Evolutionary conservation across 257 asterid species (phyloP).

Genomic region (Jacaranda mimosifolia): DNA sequence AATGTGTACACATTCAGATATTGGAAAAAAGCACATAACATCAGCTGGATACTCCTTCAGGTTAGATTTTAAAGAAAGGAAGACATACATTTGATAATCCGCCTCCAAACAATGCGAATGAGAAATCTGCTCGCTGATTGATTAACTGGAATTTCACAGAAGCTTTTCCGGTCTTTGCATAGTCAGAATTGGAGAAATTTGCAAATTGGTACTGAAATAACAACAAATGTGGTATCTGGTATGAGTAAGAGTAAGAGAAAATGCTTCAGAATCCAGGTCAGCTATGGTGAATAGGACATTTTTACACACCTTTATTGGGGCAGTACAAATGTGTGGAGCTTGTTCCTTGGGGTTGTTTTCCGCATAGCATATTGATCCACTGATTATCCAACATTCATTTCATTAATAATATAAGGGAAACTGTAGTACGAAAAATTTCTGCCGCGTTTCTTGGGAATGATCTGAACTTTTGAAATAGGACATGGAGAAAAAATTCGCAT

Average conservation of each 20-base stretch:
- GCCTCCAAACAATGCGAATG: conserved; percentile 80
- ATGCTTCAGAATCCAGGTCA: background rate
- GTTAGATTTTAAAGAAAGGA: conserved; percentile 37
- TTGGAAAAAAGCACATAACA: conserved; percentile 8
- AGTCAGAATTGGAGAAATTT: conserved; percentile 60
- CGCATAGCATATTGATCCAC: conserved; percentile 70
- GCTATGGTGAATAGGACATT: conserved; percentile 5
- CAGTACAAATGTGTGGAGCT: conserved; percentile 76
- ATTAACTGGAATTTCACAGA: conserved; percentile 71
- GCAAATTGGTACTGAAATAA: conserved; percentile 79
- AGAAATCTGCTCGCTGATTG: conserved; percentile 86
- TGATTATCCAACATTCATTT: conserved; percentile 44
- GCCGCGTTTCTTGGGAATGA: background rate
- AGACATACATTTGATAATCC: conserved; percentile 64
- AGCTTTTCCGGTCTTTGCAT: conserved; percentile 69
- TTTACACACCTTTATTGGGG: conserved; percentile 81
- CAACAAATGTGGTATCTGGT: conserved; percentile 1
- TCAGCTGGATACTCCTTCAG: background rate
- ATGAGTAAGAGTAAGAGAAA: conserved; percentile 28
- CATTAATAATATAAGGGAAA: conserved; percentile 4
- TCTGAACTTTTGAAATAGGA: background rate
- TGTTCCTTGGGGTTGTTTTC: conserved; percentile 57
- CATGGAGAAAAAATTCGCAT: background rate
- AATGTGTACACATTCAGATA: background rate
- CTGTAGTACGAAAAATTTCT: background rate